phyloP scores from a whole-genome alignment of 352 stramenopile species.

The Peronospora destructor region DNA sequence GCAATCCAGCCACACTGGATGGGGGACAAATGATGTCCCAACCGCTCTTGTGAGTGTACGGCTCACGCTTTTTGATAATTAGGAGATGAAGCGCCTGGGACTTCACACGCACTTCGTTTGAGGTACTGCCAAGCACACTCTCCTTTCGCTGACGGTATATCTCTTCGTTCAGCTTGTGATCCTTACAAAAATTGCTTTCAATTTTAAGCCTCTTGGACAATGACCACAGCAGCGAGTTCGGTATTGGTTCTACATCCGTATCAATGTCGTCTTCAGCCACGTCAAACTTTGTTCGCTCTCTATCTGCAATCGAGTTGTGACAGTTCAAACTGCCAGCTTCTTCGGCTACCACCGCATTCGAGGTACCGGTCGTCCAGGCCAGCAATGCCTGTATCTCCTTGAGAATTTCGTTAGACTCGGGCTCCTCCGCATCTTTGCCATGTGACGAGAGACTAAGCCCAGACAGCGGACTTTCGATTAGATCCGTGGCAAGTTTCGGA shows the following conservation, averaged over 20 bases:
- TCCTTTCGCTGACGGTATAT: conserved; percentile 29
- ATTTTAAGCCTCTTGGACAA: conserved; percentile 33
- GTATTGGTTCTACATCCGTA: conserved; percentile 12
- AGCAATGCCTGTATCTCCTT: conserved; percentile 45
- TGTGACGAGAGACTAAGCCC: conserved; percentile 31
- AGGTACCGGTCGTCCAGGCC: conserved; percentile 36
- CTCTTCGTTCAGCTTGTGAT: conserved; percentile 56
- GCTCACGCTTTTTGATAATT: conserved; percentile 28
- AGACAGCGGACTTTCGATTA: conserved; percentile 59
- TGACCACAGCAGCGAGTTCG: conserved; percentile 58
- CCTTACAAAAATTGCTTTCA: conserved; percentile 33
- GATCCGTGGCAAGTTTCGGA: conserved; percentile 10
- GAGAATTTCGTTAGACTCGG: conserved; percentile 49
- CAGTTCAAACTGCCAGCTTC: conserved; percentile 17
- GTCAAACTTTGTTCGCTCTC: conserved; percentile 1
- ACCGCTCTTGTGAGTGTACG: conserved; percentile 46
- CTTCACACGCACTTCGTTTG: conserved; percentile 1
- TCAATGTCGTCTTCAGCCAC: not conserved
- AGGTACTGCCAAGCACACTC: conserved; percentile 1
- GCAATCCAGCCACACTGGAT: conserved; percentile 33
- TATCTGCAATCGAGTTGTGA: conserved; percentile 16
- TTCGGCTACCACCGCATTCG: not conserved
- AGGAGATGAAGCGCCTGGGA: conserved; percentile 37
- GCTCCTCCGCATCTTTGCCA: conserved; percentile 48
- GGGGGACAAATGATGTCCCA: conserved; percentile 63